phyloP scores from a whole-genome alignment of 257 asterid species.

The Solanum corneliomulleri region DNA sequence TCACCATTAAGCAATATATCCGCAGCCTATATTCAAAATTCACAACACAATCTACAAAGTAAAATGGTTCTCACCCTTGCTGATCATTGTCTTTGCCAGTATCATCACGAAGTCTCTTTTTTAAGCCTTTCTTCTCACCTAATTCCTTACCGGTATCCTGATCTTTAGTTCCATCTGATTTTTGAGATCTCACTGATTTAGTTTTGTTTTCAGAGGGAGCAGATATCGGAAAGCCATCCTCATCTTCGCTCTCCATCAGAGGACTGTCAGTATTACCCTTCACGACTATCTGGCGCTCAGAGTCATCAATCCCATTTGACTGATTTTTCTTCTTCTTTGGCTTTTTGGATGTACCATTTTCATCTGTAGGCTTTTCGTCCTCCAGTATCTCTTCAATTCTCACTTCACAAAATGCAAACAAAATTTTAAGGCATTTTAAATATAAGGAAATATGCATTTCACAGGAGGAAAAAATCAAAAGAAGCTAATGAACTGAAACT shows the following conservation, averaged over 20 bases:
- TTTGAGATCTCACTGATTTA: slow-evolving; percentile 12
- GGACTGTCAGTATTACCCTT: slow-evolving; percentile 28
- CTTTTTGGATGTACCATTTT: slow-evolving; percentile 24
- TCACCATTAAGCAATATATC: neutral
- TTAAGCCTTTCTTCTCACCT: slow-evolving; percentile 15
- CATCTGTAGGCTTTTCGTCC: slow-evolving; percentile 41
- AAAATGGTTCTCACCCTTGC: slow-evolving; percentile 31
- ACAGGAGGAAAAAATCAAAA: neutral
- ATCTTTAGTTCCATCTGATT: slow-evolving; percentile 4
- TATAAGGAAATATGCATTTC: neutral
- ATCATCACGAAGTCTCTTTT: slow-evolving; percentile 48
- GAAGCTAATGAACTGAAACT: neutral
- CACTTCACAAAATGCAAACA: slow-evolving; percentile 26
- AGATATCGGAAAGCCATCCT: slow-evolving; percentile 79
- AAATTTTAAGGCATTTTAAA: neutral
- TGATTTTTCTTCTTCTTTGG: slow-evolving; percentile 47
- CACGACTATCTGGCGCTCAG: slow-evolving; percentile 35
- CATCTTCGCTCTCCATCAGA: slow-evolving; percentile 73
- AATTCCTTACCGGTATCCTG: slow-evolving; percentile 17
- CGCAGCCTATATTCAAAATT: neutral
- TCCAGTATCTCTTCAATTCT: slow-evolving; percentile 86
- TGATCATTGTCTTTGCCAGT: slow-evolving; percentile 24
- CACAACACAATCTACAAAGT: neutral
- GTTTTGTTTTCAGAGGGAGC: slow-evolving; percentile 14
- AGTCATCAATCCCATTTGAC: slow-evolving; percentile 13